Base-by-base conservation (phyloP, 1,284 basidiomycete species). In the Pholiota adiposa region DNA sequence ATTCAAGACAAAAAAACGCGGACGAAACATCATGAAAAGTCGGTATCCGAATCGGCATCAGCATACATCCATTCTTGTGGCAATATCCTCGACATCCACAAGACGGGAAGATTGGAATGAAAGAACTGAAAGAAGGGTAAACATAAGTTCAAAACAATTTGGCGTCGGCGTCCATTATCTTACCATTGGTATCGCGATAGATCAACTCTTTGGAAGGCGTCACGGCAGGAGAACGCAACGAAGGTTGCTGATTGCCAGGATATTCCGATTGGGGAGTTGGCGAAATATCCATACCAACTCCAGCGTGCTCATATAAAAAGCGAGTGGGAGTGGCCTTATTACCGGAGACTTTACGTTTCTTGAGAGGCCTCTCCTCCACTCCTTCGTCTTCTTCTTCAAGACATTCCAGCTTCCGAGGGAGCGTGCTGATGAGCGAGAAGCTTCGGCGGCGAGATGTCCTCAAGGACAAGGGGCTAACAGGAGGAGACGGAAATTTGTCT, bases 331-430 rank as follows among this genome's bases (percentile, higher is more conserved):
- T 52, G 16, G 49, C 58, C 19, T 34, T 25, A 16, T 19, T 23
- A 25, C 44, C 21, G 4, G 62, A 64, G 7, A 63, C 38, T 46
- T 64, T 64, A 12, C 65, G 54, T 54, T 52, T 64, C 41, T 66
- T 66, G 11, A 54, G 19, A 12, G 56, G 59, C 11, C 65, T 54
- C 14, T 60, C 41, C 18, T 51, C 60, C 16, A 50, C 34, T 16
- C 19, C 51, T 54, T 64, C 63, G 16, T 63, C 63, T 21, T 61
- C 61, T 51, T 66, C 65, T n/a, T 62, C 59, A 18, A 66, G 52
- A 8, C 57, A 48, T 31, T 59, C 65, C 12, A 66, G 48, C n/a
- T 44, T 23, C 12, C 51, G 43, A 27, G 61, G 54, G 7, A 63
- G 53, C 14, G 38, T 61, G 2, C 55, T 33, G 3, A 63, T 40